These are phyloP conservation scores for Geotrichum australiense DNA, from an alignment of 1,139 yeast genomes.

Conservation along the genomic window DNA sequence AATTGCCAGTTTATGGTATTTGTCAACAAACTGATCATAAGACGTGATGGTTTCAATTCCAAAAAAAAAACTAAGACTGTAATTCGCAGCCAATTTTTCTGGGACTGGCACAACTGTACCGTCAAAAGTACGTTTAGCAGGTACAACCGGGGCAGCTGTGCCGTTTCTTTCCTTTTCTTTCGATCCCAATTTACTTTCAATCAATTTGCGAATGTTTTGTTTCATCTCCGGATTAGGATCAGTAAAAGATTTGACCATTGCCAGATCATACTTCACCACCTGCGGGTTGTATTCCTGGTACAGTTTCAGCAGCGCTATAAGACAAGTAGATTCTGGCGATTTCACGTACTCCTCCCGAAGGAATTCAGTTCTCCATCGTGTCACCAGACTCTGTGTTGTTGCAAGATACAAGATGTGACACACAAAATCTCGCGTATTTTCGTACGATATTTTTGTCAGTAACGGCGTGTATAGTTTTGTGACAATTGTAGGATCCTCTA, in stretches of 20 bases:
- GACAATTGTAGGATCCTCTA: slow-evolving; percentile 27
- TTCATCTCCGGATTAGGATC: slow-evolving; percentile 28
- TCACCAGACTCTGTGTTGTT: slow-evolving; percentile 34
- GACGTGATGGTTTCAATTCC: slow-evolving; percentile 23
- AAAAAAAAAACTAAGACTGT: too few relatives aligned
- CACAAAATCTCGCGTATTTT: slow-evolving; percentile 39
- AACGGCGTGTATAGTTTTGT: slow-evolving; percentile 35
- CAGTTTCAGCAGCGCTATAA: slow-evolving; percentile 30
- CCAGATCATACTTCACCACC: slow-evolving; percentile 26
- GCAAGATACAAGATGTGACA: slow-evolving; percentile 40
- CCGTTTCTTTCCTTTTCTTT: neutral
- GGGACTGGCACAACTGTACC: too few relatives aligned
- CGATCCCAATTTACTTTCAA: too few relatives aligned
- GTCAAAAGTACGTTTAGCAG: too few relatives aligned
- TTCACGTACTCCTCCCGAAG: slow-evolving; percentile 33
- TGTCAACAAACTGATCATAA: slow-evolving; percentile 22
- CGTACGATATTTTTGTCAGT: slow-evolving; percentile 41
- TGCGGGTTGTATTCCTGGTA: slow-evolving; percentile 31
- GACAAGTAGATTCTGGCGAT: slow-evolving; percentile 33
- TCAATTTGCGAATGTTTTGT: slow-evolving; percentile 5
- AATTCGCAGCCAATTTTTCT: too few relatives aligned
- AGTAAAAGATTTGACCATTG: slow-evolving; percentile 26
- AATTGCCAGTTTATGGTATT: slow-evolving; percentile 23
- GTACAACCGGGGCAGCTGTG: too few relatives aligned
- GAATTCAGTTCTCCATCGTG: slow-evolving; percentile 34